These are phyloP conservation scores for Monosporascus sp. DNA, from an alignment of 2,329 filamentous ascomycete genomes.

Conservation along the genomic window DNA sequence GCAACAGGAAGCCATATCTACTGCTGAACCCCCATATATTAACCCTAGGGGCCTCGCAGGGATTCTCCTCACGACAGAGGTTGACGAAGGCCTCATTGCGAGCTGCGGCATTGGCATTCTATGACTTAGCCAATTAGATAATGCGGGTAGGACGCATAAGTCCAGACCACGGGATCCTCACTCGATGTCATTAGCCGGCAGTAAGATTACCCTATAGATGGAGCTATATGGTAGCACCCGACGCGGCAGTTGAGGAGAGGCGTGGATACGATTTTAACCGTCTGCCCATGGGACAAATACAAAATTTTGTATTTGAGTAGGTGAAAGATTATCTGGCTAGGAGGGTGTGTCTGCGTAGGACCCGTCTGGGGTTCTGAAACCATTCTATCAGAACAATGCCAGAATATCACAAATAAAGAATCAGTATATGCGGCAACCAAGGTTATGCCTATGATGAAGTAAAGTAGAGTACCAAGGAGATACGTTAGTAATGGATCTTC, in stretches of 20 bases:
- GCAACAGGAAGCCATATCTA: not conserved
- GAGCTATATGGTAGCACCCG: constrained; percentile 8
- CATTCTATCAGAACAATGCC: no score
- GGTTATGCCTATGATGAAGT: no score
- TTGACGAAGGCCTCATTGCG: constrained; percentile 5
- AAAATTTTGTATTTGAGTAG: no score
- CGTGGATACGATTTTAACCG: not conserved
- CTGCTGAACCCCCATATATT: not conserved
- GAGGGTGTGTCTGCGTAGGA: no score
- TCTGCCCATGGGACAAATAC: not conserved
- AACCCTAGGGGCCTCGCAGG: not conserved
- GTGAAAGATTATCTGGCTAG: no score
- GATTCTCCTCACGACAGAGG: not conserved
- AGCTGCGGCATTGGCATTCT: constrained; percentile 11
- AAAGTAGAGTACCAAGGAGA: no score
- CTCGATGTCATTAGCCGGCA: constrained; percentile 20
- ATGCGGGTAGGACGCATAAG: constrained; percentile 3
- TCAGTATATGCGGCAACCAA: no score
- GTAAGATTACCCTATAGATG: constrained; percentile 9
- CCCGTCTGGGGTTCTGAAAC: no score
- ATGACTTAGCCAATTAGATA: constrained; percentile 5
- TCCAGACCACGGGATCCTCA: constrained; percentile 11
- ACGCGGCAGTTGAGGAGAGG: not conserved
- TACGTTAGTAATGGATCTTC: no score
- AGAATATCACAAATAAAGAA: no score